These are phyloP conservation scores for Fusarium chaquense DNA, from an alignment of 2,329 filamentous ascomycete species.

Conservation along the genomic window DNA sequence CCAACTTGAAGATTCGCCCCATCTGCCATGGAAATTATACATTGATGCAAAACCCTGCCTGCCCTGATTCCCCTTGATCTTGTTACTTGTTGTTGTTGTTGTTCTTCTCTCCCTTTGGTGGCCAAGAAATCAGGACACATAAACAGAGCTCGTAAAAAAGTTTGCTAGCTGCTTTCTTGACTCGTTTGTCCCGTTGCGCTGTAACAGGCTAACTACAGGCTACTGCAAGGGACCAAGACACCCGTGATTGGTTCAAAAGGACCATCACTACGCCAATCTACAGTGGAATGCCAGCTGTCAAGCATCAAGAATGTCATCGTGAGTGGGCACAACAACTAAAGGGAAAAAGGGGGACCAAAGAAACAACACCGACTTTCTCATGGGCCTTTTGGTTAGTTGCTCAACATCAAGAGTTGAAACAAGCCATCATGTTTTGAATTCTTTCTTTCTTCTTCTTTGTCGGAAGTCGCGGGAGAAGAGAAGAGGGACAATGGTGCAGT, in stretches of 20 bases:
- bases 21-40: constrained; percentile 18
- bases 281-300: constrained; percentile 22
- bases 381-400: not conserved
- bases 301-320: constrained; percentile 25
- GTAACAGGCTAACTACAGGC: constrained; percentile 22
- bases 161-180: constrained; percentile 21
- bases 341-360: constrained; percentile 6
- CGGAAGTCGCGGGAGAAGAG: constrained; percentile 1
- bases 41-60: constrained; percentile 17
- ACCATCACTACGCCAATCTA: constrained; percentile 4
- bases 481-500: not conserved
- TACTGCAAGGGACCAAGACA: constrained; percentile 30
- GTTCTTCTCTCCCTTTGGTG: not conserved
- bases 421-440: constrained; percentile 25
- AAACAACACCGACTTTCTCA: not conserved
- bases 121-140: not conserved
- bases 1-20: not conserved
- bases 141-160: not conserved
- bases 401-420: constrained; percentile 18
- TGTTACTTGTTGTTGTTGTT: not conserved
- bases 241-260: constrained; percentile 8
- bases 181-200: constrained; percentile 19
- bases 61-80: constrained; percentile 5
- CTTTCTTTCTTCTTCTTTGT: constrained; percentile 19
- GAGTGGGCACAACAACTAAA: not conserved